Evolutionary conservation across 257 asterid genomes (phyloP).

Genomic region (Ocimum tenuiflorum): DNA sequence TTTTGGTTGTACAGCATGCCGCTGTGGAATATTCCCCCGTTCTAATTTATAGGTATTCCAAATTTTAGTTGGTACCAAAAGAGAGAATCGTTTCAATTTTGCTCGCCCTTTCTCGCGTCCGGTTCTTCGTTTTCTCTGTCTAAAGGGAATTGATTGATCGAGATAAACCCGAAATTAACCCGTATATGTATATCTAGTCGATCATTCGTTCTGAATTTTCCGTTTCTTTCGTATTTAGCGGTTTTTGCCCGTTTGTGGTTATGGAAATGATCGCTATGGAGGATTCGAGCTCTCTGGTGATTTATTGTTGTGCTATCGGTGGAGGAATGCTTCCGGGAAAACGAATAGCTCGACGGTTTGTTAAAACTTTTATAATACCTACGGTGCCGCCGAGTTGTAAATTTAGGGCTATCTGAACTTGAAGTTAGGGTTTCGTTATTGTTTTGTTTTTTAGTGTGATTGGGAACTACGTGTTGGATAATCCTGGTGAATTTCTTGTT

Average conservation of each 20-base stretch:
- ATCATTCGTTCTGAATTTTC: slow-evolving; percentile 5
- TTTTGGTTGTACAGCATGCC: too few relatives aligned
- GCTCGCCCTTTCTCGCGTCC: neutral
- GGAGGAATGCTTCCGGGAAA: slow-evolving; percentile 51
- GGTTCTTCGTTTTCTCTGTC: slow-evolving; percentile 20
- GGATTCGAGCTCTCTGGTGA: slow-evolving; percentile 36
- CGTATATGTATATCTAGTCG: slow-evolving; percentile 19
- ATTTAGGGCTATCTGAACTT: slow-evolving; percentile 53
- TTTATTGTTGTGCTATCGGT: slow-evolving; percentile 32
- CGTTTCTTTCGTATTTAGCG: neutral
- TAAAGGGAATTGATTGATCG: neutral
- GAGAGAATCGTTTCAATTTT: slow-evolving; percentile 13
- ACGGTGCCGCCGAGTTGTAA: slow-evolving; percentile 53
- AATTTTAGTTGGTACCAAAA: neutral
- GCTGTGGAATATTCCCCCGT: too few relatives aligned
- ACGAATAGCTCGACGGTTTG: slow-evolving; percentile 51
- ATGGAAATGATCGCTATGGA: slow-evolving; percentile 49
- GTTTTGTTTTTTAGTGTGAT: slow-evolving; percentile 1
- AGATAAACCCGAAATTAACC: slow-evolving; percentile 1
- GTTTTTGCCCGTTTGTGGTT: neutral
- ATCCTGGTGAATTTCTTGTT: slow-evolving; percentile 10
- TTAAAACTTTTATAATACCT: slow-evolving; percentile 45
- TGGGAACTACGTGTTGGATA: slow-evolving; percentile 12
- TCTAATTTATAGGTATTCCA: too few relatives aligned
- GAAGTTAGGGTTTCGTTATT: slow-evolving; percentile 21